Percentiles rank a stretch among this genome's conserved stretches.
Evolutionary conservation across 805 yeast species (phyloP).

Genomic region (Kregervanrija pseudodelftensis): DNA sequence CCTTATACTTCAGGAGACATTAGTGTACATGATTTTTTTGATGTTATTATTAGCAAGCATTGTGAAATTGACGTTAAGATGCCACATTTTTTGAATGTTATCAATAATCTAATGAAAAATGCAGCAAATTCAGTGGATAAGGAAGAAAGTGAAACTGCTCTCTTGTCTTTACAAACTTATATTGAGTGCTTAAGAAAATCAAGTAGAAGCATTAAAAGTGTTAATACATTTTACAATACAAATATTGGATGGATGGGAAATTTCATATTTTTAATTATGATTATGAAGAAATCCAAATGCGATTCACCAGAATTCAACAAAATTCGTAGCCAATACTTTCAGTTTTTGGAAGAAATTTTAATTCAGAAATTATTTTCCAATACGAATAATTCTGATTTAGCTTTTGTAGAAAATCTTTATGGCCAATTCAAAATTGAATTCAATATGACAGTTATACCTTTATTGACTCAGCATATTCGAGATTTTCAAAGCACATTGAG

Average conservation of each 20-base stretch:
- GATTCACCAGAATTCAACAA: neutral
- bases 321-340: neutral
- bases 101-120: slow-evolving; percentile 12
- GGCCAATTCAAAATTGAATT: slow-evolving; percentile 7
- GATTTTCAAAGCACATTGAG: slow-evolving; percentile 17
- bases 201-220: neutral
- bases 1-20: slow-evolving; percentile 19
- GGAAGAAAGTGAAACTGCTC: neutral
- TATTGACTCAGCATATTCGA: slow-evolving; percentile 22
- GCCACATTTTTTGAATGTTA: slow-evolving; percentile 35
- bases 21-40: slow-evolving; percentile 10
- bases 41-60: slow-evolving; percentile 13
- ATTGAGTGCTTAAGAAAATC: neutral
- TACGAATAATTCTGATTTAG: neutral
- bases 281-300: neutral
- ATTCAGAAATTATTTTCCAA: slow-evolving; percentile 9
- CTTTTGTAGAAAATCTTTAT: slow-evolving; percentile 7
- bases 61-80: slow-evolving; percentile 22
- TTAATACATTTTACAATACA: neutral
- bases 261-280: slow-evolving; percentile 1
- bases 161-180: neutral
- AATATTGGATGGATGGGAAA: slow-evolving; percentile 5
- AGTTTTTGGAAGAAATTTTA: slow-evolving; percentile 6
- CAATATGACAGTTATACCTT: slow-evolving; percentile 20
- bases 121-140: slow-evolving; percentile 3